A percentile compares a stretch with the other conserved stretches of the same genome.
Evolutionary conservation across 2,329 filamentous ascomycete genomes (phyloP).

Genomic region (Cladosporium sp.): DNA sequence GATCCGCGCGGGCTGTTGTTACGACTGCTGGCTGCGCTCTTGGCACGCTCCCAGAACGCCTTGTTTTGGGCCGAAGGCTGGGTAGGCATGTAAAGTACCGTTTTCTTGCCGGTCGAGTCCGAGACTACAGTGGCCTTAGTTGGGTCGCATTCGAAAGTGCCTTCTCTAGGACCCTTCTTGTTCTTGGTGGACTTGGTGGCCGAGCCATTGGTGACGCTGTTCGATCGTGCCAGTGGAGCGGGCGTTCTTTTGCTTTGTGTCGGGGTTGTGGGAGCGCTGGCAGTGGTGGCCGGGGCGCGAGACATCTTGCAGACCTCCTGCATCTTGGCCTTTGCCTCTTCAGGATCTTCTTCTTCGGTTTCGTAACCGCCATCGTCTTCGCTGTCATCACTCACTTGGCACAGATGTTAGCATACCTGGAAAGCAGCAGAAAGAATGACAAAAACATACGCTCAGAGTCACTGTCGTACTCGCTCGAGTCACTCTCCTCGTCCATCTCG

Average conservation of each 20-base stretch:
- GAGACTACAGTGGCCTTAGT: constrained; percentile 21
- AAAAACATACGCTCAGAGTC: constrained; percentile 29
- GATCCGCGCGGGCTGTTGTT: constrained; percentile 29
- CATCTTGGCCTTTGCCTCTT: constrained; percentile 19
- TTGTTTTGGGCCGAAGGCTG: constrained; percentile 20
- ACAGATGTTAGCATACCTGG: constrained; percentile 22
- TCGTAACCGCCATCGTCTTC: constrained; percentile 36
- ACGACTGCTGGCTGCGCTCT: constrained; percentile 24
- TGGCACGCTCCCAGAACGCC: constrained; percentile 30
- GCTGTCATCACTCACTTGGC: constrained; percentile 30
- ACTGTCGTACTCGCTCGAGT: constrained; percentile 27
- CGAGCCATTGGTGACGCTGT: constrained; percentile 20
- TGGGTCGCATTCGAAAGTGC: constrained; percentile 27
- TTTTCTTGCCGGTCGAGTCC: constrained; percentile 16
- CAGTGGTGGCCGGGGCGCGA: neutral
- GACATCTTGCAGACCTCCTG: constrained; percentile 17
- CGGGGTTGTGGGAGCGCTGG: constrained; percentile 6
- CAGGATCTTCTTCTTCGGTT: constrained; percentile 24
- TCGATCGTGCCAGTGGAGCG: constrained; percentile 18
- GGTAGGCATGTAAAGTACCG: constrained; percentile 18
- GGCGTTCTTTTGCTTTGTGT: constrained; percentile 16
- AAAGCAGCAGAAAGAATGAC: neutral
- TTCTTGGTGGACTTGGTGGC: constrained; percentile 17
- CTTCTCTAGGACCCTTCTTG: constrained; percentile 20
- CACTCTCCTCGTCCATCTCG: constrained; percentile 28